Evolutionary conservation across 2,329 filamentous ascomycete genomes (phyloP).

Genomic region (Apiospora malaysiana): DNA sequence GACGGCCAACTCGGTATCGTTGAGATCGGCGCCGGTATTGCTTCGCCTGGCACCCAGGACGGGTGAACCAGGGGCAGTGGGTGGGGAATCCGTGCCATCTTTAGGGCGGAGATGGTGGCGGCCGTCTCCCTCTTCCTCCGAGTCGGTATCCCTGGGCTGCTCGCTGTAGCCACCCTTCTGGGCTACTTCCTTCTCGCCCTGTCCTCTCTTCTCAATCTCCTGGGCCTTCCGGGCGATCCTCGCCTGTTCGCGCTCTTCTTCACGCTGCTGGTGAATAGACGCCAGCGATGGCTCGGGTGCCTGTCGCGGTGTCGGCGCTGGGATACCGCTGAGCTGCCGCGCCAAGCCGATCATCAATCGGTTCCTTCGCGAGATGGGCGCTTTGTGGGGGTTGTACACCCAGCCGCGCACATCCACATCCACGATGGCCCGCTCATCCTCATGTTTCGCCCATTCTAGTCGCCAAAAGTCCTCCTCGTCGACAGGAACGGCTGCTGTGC

Average conservation of each 20-base stretch:
- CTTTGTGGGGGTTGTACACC: conserved; percentile 87
- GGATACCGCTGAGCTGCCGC: conserved; percentile 84
- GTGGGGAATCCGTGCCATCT: conserved; percentile 27
- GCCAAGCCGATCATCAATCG: conserved; percentile 86
- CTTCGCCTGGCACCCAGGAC: conserved; percentile 46
- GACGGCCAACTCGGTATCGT: conserved; percentile 73
- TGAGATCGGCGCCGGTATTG: conserved; percentile 62
- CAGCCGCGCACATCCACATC: conserved; percentile 96
- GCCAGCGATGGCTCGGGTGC: conserved; percentile 37
- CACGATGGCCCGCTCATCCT: conserved; percentile 84
- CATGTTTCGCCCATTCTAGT: conserved; percentile 77
- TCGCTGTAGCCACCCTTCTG: conserved; percentile 78
- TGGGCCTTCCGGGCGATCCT: conserved; percentile 77
- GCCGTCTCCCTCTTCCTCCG: conserved; percentile 44
- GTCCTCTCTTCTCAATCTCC: conserved; percentile 74
- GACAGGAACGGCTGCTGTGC: conserved; percentile 48
- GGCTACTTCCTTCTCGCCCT: conserved; percentile 73
- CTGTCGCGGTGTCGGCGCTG: conserved; percentile 62
- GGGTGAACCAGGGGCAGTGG: conserved; percentile 51
- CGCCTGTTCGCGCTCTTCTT: conserved; percentile 63
- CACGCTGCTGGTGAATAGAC: conserved; percentile 47
- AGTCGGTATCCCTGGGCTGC: conserved; percentile 53
- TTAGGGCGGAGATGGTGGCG: conserved; percentile 28
- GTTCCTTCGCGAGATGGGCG: conserved; percentile 86
- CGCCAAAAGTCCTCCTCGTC: conserved; percentile 77